Percentiles rank a stretch among this genome's conserved stretches.
Evolutionary conservation across 2,329 filamentous ascomycete genomes (phyloP).

Genomic region (Teratosphaeria epicoccoides): DNA sequence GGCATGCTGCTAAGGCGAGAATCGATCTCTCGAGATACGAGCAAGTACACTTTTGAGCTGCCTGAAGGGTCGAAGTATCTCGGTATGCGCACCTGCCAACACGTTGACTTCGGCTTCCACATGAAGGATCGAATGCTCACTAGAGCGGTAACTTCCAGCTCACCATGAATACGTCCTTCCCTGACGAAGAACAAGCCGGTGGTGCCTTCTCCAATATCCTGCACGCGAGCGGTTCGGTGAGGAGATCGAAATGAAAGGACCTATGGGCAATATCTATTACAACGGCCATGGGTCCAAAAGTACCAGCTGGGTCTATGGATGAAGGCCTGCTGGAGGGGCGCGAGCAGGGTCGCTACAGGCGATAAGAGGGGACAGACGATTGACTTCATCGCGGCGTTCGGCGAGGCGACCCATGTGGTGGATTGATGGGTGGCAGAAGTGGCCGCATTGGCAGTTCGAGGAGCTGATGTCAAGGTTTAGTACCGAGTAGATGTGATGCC

Average conservation of each 20-base stretch:
- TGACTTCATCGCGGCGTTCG: no score
- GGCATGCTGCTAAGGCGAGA: conserved; percentile 32
- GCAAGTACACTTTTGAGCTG: conserved; percentile 38
- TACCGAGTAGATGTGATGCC: no score
- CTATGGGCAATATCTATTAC: conserved; percentile 42
- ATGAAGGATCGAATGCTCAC: conserved; percentile 40
- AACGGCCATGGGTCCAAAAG: conserved; percentile 38
- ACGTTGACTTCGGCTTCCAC: conserved; percentile 45
- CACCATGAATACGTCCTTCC: conserved; percentile 44
- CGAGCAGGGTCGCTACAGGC: no score
- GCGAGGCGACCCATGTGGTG: no score
- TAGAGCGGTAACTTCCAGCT: conserved; percentile 38
- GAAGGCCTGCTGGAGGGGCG: no score
- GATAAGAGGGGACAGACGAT: no score
- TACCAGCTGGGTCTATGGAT: no score
- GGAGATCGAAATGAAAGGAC: conserved; percentile 43
- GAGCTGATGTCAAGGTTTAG: no score
- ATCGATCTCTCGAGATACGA: conserved; percentile 35
- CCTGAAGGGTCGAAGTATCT: conserved; percentile 32
- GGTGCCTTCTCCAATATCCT: conserved; percentile 46
- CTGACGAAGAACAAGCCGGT: conserved; percentile 37
- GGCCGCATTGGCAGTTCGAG: no score
- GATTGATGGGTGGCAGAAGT: no score
- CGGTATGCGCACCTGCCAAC: conserved; percentile 42
- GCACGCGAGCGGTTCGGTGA: conserved; percentile 38